A percentile compares a stretch with the other conserved stretches of the same genome.
Evolutionary conservation across 1,139 yeast genomes (phyloP).

Genomic region (Saccharomycopsis hybrid): DNA sequence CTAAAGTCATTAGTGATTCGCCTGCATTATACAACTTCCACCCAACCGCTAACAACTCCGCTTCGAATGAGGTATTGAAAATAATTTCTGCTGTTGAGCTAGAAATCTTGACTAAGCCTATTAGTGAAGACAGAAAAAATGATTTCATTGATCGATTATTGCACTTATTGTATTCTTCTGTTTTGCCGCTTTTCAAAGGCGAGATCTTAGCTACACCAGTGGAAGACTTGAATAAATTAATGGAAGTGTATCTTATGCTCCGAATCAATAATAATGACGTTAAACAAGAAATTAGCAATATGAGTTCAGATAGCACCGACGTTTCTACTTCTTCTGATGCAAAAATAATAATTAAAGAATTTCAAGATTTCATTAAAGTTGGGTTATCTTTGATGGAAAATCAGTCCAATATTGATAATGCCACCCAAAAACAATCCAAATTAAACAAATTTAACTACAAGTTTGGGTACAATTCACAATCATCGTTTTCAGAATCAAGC

Average conservation of each 20-base stretch:
- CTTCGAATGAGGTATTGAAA: conserved; percentile 29
- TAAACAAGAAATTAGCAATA: background rate
- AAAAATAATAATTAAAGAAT: conserved; percentile 35
- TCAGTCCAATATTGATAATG: conserved; percentile 19
- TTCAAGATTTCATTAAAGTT: conserved; percentile 39
- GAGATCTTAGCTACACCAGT: conserved; percentile 45
- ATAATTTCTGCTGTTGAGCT: conserved; percentile 26
- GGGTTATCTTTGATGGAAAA: conserved; percentile 39
- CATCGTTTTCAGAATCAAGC: background rate
- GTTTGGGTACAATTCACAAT: background rate
- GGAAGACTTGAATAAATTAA: conserved; percentile 48
- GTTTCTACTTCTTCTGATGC: conserved; percentile 23
- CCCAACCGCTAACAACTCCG: conserved; percentile 25
- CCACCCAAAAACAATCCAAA: conserved; percentile 9
- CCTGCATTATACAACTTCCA: conserved; percentile 43
- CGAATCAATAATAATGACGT: conserved; percentile 35
- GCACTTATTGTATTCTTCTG: conserved; percentile 38
- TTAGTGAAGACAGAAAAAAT: conserved; percentile 39
- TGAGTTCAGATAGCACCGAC: background rate
- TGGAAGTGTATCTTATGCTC: conserved; percentile 39
- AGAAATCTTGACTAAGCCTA: conserved; percentile 17
- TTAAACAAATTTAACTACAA: conserved; percentile 11
- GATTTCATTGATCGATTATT: conserved; percentile 42
- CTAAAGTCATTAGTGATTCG: conserved; percentile 37
- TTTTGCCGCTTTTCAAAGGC: conserved; percentile 43